Evolutionary conservation across 495 filamentous ascomycete species (phyloP), one percentile per base, ranked within the genome.

Genomic region (Penicillium robsamsonii): DNA sequence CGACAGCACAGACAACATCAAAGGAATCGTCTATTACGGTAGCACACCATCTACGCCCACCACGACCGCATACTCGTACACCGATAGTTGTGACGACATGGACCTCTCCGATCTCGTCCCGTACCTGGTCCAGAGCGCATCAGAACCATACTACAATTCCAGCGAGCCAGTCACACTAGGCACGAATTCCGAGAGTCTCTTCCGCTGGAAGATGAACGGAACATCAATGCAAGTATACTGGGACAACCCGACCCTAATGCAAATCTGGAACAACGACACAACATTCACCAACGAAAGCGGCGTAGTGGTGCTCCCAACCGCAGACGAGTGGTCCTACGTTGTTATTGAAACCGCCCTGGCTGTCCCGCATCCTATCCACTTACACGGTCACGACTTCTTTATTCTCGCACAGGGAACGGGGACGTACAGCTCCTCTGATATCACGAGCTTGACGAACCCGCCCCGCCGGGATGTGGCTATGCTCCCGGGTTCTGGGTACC

Each of bases 331-430:
- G 71, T 76, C 63, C 51, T 67, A 87, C 8, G 17, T 42, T 12
- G 8, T 42, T 3, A 42, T 42, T 17, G 17, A 42, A 18, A 42
- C 18, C 9, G 22, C 40, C 56, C 4, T 30, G 29, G 79, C 20
- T 0, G 84, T 85, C 43, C 80, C 78, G 27, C 90, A 94, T 66
- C 91, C 90, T 0, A 92, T 93, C 75, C 89, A 94, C 75, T 76
- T 96, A 2, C 90, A 95, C 76, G 90, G 90, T 0, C 40, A 95
- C 50, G 57, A 66, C 18, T 53, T 68, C 10, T 56, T 48, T 4
- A 68, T 62, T 11, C 47, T 66, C 11, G 50, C 55, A 1, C 58
- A 57, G 29, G 62, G 56, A 9, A 30, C 29, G 29, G 29, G 29
- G 7, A 30, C 29, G 29, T 30, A 30, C 29, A 30, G 29, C 29